A percentile compares a stretch with the other conserved stretches of the same genome.
phyloP scores from a whole-genome alignment of 805 yeast genomes.

The Candida sakaeoensis region DNA sequence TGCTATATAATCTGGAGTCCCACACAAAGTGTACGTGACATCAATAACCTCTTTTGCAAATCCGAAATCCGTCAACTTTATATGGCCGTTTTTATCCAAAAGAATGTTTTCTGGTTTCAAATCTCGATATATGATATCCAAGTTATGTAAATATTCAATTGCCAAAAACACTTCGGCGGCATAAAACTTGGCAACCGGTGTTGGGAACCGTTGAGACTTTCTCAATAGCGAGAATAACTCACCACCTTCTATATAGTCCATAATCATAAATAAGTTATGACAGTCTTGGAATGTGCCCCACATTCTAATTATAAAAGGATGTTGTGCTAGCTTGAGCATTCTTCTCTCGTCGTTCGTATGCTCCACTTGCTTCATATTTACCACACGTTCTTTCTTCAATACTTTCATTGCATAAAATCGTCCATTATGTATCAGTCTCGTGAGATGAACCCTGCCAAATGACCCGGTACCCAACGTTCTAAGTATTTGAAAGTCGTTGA shows the following conservation, averaged over 20 bases:
- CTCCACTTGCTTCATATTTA: conserved; percentile 60
- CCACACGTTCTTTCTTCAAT: conserved; percentile 53
- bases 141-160: conserved; percentile 55
- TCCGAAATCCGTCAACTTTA: conserved; percentile 59
- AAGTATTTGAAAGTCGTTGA: conserved; percentile 52
- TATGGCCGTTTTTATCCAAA: conserved; percentile 57
- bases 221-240: conserved; percentile 54
- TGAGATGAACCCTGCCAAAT: conserved; percentile 58
- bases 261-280: conserved; percentile 54
- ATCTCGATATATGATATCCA: conserved; percentile 57
- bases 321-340: conserved; percentile 55
- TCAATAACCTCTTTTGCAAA: conserved; percentile 60
- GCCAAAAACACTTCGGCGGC: conserved; percentile 62
- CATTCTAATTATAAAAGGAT: conserved; percentile 59
- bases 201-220: conserved; percentile 57
- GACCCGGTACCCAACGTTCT: conserved; percentile 61
- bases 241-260: conserved; percentile 66
- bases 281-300: conserved; percentile 68
- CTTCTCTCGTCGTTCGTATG: conserved; percentile 62
- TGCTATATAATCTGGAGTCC: conserved; percentile 63
- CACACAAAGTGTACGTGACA: conserved; percentile 60
- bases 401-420: conserved; percentile 60
- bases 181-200: conserved; percentile 60
- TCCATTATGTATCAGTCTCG: conserved; percentile 55
- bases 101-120: conserved; percentile 60